These are phyloP conservation scores for Pleomassaria siparia DNA, from an alignment of 2,329 filamentous ascomycete genomes.

Conservation along the genomic window DNA sequence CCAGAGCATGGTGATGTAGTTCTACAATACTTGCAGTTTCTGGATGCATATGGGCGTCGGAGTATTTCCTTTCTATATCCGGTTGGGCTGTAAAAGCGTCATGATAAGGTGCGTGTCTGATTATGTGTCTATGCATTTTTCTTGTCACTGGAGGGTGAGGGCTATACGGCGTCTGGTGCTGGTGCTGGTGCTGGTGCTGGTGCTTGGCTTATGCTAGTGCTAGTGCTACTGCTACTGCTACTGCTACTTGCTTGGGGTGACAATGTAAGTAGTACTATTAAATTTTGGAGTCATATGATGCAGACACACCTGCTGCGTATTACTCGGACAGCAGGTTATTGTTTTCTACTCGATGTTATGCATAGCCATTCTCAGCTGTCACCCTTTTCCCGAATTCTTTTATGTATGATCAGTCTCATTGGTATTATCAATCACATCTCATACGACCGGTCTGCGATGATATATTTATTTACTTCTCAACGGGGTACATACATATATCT, in stretches of 20 bases:
- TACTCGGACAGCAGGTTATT: no score
- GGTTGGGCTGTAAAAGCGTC: background rate
- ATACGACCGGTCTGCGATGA: no score
- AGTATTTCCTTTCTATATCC: background rate
- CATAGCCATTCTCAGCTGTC: no score
- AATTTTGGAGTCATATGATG: background rate
- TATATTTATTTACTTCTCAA: no score
- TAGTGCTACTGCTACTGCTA: background rate
- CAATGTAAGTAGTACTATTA: background rate
- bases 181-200: background rate
- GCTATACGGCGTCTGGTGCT: background rate
- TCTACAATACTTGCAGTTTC: slow-evolving; percentile 13
- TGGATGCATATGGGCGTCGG: background rate
- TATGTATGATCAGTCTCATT: no score
- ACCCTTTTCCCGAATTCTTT: no score
- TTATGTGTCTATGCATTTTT: slow-evolving; percentile 1
- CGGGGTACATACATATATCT: no score
- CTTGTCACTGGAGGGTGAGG: background rate
- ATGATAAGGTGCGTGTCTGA: background rate
- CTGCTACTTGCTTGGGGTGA: no score
- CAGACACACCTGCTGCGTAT: no score
- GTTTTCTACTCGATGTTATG: no score
- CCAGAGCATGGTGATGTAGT: slow-evolving; percentile 37
- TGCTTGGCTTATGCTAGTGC: background rate
- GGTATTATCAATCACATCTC: no score